phyloP scores from a whole-genome alignment of 2,329 filamentous ascomycete genomes.

The Bisporella sp. region DNA sequence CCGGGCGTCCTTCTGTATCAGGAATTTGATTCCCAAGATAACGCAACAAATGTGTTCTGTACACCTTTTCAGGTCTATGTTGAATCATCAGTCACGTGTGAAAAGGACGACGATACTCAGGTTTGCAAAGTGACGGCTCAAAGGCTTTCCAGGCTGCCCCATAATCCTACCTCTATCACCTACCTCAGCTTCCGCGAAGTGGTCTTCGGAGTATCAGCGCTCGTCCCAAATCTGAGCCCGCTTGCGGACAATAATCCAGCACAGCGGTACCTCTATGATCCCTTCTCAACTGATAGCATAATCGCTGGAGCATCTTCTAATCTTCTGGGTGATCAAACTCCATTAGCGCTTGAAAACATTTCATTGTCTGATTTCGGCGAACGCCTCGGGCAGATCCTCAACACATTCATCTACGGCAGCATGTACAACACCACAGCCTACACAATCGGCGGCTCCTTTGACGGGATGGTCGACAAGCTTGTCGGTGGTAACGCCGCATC shows the following conservation, averaged over 20 bases:
- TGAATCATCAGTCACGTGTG: slow-evolving; percentile 14
- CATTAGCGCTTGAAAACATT: slow-evolving; percentile 4
- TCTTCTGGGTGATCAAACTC: slow-evolving; percentile 3
- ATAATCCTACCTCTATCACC: slow-evolving; percentile 13
- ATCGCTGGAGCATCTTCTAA: slow-evolving; percentile 7
- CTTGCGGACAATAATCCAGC: slow-evolving; percentile 12
- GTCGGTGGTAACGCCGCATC: slow-evolving; percentile 12
- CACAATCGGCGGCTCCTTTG: slow-evolving; percentile 10
- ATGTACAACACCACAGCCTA: slow-evolving; percentile 16
- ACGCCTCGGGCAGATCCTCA: slow-evolving; percentile 17
- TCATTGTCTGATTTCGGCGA: slow-evolving; percentile 11
- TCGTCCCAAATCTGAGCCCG: slow-evolving; percentile 13
- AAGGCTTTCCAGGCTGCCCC: slow-evolving; percentile 14
- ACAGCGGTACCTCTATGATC: slow-evolving; percentile 16
- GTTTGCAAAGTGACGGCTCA: slow-evolving; percentile 17
- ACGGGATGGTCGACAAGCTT: slow-evolving; percentile 6
- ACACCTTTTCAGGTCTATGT: slow-evolving; percentile 15
- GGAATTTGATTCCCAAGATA: slow-evolving; percentile 12
- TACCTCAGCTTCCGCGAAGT: slow-evolving; percentile 14
- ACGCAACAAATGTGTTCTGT: slow-evolving; percentile 12
- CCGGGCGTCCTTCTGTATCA: slow-evolving; percentile 13
- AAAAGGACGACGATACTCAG: slow-evolving; percentile 8
- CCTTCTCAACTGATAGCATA: slow-evolving; percentile 6
- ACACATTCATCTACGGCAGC: slow-evolving; percentile 14
- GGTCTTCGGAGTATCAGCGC: slow-evolving; percentile 12